Percentiles rank a stretch among this genome's conserved stretches.
Evolutionary conservation across 306 rosid genomes (phyloP).

Genomic region (Trifolium subterraneum): DNA sequence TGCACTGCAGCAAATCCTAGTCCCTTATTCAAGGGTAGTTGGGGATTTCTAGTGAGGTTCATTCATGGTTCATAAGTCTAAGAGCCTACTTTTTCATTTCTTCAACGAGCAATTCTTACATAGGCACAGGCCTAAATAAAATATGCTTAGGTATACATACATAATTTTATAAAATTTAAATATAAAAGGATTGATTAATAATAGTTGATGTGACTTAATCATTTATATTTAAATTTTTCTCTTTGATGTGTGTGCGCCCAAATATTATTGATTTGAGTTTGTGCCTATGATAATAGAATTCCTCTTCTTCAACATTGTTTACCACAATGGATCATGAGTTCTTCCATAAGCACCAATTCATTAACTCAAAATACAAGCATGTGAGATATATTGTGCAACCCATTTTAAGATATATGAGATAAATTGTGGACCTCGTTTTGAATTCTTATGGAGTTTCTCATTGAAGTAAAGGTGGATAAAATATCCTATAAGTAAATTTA

Average conservation of each 20-base stretch:
- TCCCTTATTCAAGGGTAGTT: neutral
- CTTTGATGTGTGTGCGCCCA: no score
- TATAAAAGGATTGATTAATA: no score
- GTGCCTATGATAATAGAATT: no score
- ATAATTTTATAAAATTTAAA: neutral
- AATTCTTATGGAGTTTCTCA: neutral
- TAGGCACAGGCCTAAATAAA: no score
- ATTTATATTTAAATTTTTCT: no score
- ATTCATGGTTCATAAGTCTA: neutral
- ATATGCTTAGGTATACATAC: no score
- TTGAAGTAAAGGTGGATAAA: neutral
- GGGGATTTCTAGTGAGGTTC: neutral
- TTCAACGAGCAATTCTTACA: no score
- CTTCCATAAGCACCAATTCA: neutral
- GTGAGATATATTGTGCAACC: neutral
- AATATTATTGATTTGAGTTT: no score
- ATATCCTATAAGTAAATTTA: no score
- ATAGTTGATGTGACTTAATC: no score
- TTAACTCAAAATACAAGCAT: neutral
- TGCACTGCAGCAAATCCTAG: no score
- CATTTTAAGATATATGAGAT: neutral
- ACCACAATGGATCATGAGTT: neutral
- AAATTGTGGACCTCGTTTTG: neutral
- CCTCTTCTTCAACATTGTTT: neutral
- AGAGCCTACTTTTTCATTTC: neutral